A percentile compares a stretch with the other conserved stretches of the same genome.
Conservation (phyloP, 2,329 filamentous ascomycete genomes). For the Pyricularia sp. region DNA sequence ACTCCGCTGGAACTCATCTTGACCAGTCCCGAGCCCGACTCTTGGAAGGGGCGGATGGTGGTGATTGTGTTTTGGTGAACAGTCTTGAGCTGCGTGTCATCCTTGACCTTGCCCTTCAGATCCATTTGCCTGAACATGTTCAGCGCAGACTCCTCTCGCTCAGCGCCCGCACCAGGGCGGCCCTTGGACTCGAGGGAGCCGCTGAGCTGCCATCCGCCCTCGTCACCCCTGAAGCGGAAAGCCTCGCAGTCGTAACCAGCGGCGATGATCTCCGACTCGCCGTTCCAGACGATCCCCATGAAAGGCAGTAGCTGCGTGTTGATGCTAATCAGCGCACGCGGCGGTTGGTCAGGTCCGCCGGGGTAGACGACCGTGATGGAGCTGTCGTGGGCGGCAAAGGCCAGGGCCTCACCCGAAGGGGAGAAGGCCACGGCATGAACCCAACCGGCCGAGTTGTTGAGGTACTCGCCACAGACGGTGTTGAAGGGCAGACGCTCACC, state of each 20-base stretch:
- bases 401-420: conserved; percentile 81
- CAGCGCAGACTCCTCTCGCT: conserved; percentile 76
- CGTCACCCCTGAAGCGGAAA: conserved; percentile 72
- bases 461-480: conserved; percentile 90
- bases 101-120: conserved; percentile 80
- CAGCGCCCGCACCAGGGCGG: conserved; percentile 32
- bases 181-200: conserved; percentile 70
- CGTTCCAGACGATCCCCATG: conserved; percentile 83
- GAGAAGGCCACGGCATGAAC: conserved; percentile 89
- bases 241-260: conserved; percentile 86
- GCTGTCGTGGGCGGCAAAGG: conserved; percentile 90
- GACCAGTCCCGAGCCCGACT: conserved; percentile 46
- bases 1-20: conserved; percentile 85
- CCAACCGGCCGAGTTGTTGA: conserved; percentile 96
- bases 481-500: conserved; percentile 94
- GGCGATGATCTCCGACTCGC: conserved; percentile 85
- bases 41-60: conserved; percentile 66
- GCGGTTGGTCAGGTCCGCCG: conserved; percentile 77
- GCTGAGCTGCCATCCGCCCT: conserved; percentile 69
- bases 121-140: conserved; percentile 99
- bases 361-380: conserved; percentile 96
- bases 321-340: conserved; percentile 78
- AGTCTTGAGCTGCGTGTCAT: conserved; percentile 89
- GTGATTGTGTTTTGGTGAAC: conserved; percentile 94
- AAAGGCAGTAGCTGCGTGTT: conserved; percentile 85